Evolutionary conservation across 306 rosid species (phyloP).

Genomic region (Betula pendula): DNA sequence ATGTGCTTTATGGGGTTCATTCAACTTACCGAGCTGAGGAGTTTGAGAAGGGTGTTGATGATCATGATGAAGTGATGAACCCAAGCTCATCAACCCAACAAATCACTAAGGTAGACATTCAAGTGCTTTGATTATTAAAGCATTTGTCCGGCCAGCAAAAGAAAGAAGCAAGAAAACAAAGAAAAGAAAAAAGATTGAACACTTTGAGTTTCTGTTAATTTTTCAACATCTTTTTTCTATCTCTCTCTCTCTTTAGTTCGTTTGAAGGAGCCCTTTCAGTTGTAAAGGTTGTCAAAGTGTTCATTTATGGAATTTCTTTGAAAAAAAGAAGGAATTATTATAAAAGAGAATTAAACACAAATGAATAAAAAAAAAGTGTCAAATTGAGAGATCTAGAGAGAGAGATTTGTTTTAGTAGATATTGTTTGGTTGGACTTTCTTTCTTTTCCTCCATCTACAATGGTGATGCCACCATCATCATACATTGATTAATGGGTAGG

Average conservation of each 20-base stretch:
- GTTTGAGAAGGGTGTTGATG: constrained; percentile 36
- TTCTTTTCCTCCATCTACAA: not conserved
- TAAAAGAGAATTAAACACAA: constrained; percentile 4
- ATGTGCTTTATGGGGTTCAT: constrained; percentile 88
- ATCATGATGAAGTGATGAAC: constrained; percentile 36
- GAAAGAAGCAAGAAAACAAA: not conserved
- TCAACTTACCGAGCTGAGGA: constrained; percentile 81
- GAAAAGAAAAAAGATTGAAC: not conserved
- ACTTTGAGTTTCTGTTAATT: not conserved
- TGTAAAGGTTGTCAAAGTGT: not conserved
- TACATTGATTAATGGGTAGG: not conserved
- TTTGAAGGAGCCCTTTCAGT: not conserved
- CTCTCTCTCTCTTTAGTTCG: not conserved
- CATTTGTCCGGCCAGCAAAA: not conserved
- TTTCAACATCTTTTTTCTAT: not conserved
- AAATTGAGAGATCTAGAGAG: not conserved
- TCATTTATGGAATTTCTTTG: constrained; percentile 4
- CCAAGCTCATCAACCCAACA: constrained; percentile 43
- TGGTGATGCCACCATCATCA: not conserved
- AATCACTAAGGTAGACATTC: constrained; percentile 57
- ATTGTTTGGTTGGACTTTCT: not conserved
- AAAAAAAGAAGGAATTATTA: constrained; percentile 12
- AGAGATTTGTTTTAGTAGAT: not conserved
- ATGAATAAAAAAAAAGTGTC: not conserved
- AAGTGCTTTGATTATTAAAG: constrained; percentile 40